phyloP scores from a whole-genome alignment of 108 stramenopile genomes.

The Licmophora abbreviata region DNA sequence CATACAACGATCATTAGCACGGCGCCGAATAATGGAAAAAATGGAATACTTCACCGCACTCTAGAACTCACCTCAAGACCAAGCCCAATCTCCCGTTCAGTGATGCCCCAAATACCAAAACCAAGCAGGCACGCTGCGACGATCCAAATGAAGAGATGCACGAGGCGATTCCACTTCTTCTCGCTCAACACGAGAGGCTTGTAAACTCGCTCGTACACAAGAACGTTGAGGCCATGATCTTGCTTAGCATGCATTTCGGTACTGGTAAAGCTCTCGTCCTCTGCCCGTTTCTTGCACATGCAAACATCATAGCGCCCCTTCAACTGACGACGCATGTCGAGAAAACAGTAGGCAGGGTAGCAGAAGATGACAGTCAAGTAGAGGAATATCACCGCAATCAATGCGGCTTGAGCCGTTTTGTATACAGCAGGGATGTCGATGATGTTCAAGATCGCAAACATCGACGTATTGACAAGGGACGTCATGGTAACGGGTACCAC shows the following conservation, averaged over 20 bases:
- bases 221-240: constrained; percentile 1
- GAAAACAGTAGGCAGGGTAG: constrained; percentile 33
- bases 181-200: constrained; percentile 18
- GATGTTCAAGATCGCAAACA: constrained; percentile 29
- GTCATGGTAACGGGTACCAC: constrained; percentile 36
- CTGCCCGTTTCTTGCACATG: constrained; percentile 15
- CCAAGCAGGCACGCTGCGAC: constrained; percentile 19
- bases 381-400: constrained; percentile 22
- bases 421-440: constrained; percentile 34
- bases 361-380: constrained; percentile 27
- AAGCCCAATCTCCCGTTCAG: constrained; percentile 23
- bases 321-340: constrained; percentile 31
- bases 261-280: not conserved
- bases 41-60: not conserved
- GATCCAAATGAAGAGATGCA: constrained; percentile 16
- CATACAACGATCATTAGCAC: not conserved
- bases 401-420: constrained; percentile 19
- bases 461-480: constrained; percentile 22
- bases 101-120: constrained; percentile 21
- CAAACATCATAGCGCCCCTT: constrained; percentile 15
- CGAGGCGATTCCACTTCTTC: not conserved
- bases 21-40: not conserved
- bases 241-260: too few species aligned
- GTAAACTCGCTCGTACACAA: constrained; percentile 28
- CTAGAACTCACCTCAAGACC: constrained; percentile 18